phyloP scores from a whole-genome alignment of 202 grass and related monocot genomes.

The Setaria italica region DNA sequence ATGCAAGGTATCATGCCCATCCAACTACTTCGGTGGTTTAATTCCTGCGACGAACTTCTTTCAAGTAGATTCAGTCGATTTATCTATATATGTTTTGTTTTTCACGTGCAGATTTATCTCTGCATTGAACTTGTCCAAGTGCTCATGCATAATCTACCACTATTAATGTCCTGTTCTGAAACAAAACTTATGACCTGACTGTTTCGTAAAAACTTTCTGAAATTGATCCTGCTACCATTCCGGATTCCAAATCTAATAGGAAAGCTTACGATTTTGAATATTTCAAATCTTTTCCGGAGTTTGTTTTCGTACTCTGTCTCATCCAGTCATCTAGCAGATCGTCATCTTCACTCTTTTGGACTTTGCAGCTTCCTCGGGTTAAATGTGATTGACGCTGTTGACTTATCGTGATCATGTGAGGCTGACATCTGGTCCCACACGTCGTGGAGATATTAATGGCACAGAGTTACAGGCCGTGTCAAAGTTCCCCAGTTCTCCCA shows the following conservation, averaged over 20 bases:
- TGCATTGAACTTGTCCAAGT: background rate
- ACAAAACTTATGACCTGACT: background rate
- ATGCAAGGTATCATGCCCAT: slow-evolving; percentile 12
- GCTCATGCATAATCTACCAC: background rate
- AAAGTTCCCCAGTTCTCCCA: background rate
- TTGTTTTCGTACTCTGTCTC: background rate
- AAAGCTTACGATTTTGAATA: background rate
- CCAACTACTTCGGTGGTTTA: background rate
- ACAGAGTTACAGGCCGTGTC: background rate
- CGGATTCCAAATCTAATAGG: background rate
- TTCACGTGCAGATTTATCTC: background rate
- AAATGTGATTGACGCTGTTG: background rate
- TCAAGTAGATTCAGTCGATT: background rate
- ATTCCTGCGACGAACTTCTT: background rate
- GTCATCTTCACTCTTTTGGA: background rate
- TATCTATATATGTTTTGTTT: background rate
- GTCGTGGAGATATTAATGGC: background rate
- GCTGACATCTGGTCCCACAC: background rate
- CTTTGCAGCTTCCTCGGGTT: background rate
- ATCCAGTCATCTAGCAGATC: background rate
- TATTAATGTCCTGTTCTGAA: background rate
- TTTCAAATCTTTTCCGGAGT: background rate
- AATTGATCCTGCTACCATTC: background rate
- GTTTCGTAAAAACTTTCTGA: background rate
- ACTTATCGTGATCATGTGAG: background rate